Evolutionary conservation across 495 filamentous ascomycete genomes (phyloP), one percentile per base, ranked within the genome.

Genomic region (Bacidia rubella): DNA sequence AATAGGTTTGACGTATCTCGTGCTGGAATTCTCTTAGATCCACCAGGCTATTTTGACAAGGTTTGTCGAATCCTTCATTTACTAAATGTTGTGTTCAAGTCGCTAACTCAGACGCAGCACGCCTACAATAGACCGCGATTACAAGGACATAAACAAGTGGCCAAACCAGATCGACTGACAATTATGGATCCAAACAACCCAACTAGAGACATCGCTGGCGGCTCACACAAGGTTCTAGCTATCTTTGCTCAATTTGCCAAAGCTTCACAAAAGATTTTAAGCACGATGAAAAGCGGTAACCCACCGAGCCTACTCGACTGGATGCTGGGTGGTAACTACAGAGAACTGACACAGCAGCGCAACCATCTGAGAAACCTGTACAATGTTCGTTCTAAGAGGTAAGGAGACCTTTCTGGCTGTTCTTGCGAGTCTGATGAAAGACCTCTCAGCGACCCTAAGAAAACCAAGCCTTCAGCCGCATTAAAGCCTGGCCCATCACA

Each of bases 141-240:
- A 11, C 32, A 48, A 7, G 53, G 58, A 17, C 45, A 74, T 47
- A 47, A 73, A 78, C 62, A 70, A 71, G 41, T 22, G 44, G 10
- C 78, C 52, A 70, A 73, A 48, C 64, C 70, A 24, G 65, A 72
- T 46, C 71, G 75, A 20, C 69, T 95, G 5, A 80, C 76, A 2
- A 93, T 97, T 54, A 79, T 90, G 49, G 93, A 98, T 62, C 92
- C 92, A 0, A 95, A 97, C 62, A 82, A 83, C 49, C 65, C 74
- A 0, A 67, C 69, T 15, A 96, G 96, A 60, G 88, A 97, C 57
- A 88, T 98, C 12, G 78, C 90, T 1, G 85, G 86, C 11, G 87
- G 87, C 1, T 87, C 87, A 2, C 73, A 65, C 32, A 80, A 84
- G 44, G 81, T 82, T 19, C 26, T 58, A 0, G 61, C 70, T 15